Evolutionary conservation across 2,329 filamentous ascomycete species (phyloP).

Genomic region (Ascocoryne sarcoides): DNA sequence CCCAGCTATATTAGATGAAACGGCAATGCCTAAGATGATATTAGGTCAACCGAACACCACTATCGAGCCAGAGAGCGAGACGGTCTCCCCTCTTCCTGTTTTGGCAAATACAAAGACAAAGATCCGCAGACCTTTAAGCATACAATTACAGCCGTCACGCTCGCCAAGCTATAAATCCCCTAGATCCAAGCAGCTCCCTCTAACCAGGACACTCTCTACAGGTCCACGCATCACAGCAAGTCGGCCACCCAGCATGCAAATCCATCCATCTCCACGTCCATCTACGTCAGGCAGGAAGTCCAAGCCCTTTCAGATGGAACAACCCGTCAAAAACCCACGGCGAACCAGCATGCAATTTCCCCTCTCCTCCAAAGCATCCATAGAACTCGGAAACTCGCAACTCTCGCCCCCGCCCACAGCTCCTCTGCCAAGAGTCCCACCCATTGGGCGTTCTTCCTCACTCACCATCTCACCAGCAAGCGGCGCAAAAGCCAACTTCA

Average conservation of each 20-base stretch:
- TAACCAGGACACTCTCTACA: background rate
- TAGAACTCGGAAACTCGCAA: background rate
- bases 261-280: conserved; percentile 3
- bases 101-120: conserved; percentile 12
- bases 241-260: conserved; percentile 19
- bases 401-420: no score
- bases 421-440: background rate
- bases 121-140: background rate
- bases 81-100: conserved; percentile 5
- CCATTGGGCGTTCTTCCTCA: background rate
- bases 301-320: conserved; percentile 30
- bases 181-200: background rate
- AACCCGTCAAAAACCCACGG: conserved; percentile 10
- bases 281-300: conserved; percentile 9
- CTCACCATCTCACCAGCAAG: background rate
- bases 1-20: background rate
- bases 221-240: conserved; percentile 7
- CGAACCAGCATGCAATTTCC: background rate
- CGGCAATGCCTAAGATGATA: background rate
- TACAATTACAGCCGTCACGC: background rate
- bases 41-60: background rate
- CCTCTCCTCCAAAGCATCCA: background rate
- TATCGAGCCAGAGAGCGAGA: background rate
- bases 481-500: no score
- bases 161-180: background rate